Evolutionary conservation across 2,329 filamentous ascomycete genomes (phyloP).

Genomic region (Claviceps sorghi): DNA sequence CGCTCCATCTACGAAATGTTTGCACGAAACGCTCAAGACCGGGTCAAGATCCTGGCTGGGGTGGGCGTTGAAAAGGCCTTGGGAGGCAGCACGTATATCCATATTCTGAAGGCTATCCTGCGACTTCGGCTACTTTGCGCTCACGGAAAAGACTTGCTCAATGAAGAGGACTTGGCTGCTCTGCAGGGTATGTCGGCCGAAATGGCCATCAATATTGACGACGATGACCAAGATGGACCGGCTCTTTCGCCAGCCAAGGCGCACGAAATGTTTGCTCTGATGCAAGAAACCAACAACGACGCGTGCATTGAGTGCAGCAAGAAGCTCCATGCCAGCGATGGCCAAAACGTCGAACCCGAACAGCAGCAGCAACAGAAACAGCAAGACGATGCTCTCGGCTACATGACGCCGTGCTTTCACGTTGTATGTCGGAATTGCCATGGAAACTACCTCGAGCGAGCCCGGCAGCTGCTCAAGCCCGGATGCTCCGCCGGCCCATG

Average conservation of each 20-base stretch:
- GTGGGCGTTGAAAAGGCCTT: constrained; percentile 46
- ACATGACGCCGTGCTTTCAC: constrained; percentile 79
- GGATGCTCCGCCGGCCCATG: constrained; percentile 40
- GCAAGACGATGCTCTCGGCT: constrained; percentile 53
- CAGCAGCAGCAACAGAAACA: constrained; percentile 25
- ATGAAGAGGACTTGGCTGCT: constrained; percentile 64
- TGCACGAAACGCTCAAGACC: constrained; percentile 62
- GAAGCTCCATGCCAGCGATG: constrained; percentile 42
- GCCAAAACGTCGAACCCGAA: constrained; percentile 43
- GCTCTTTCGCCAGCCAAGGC: constrained; percentile 55
- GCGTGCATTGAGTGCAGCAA: constrained; percentile 55
- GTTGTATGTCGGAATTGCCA: constrained; percentile 68
- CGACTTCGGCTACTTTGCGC: constrained; percentile 82
- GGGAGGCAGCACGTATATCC: constrained; percentile 79
- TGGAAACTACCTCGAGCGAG: constrained; percentile 39
- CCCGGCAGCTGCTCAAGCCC: constrained; percentile 23
- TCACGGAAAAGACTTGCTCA: constrained; percentile 82
- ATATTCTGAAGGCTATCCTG: constrained; percentile 82
- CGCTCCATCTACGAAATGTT: constrained; percentile 71
- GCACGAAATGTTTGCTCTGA: constrained; percentile 72
- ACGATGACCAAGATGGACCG: constrained; percentile 49
- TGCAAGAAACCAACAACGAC: constrained; percentile 69
- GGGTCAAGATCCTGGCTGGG: constrained; percentile 59
- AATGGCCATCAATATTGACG: constrained; percentile 79
- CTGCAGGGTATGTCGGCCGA: constrained; percentile 71